Conservation (phyloP, 2,329 filamentous ascomycete genomes). For the Daldinia eschscholtzii region DNA sequence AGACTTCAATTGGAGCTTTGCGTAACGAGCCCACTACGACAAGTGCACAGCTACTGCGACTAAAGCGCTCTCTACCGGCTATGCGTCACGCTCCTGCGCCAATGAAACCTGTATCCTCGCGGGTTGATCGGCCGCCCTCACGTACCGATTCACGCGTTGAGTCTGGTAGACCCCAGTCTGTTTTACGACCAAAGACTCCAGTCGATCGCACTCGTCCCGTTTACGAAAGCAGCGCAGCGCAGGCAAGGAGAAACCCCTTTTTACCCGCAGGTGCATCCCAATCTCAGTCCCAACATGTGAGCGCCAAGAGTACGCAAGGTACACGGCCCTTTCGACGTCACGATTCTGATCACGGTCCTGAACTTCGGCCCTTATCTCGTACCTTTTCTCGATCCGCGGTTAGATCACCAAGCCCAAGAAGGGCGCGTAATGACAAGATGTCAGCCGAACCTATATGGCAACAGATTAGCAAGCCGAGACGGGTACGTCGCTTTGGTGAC, state of each 20-base stretch:
- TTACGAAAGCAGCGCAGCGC: constrained; percentile 65
- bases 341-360: constrained; percentile 79
- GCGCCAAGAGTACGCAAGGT: constrained; percentile 76
- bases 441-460: constrained; percentile 67
- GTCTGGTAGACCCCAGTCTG: constrained; percentile 62
- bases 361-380: constrained; percentile 69
- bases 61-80: constrained; percentile 74
- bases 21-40: constrained; percentile 74
- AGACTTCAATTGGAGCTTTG: constrained; percentile 66
- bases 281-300: constrained; percentile 82
- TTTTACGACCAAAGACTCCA: constrained; percentile 77
- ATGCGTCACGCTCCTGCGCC: constrained; percentile 67
- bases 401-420: constrained; percentile 68
- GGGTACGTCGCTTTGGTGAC: constrained; percentile 84
- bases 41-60: constrained; percentile 72
- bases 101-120: constrained; percentile 61
- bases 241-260: constrained; percentile 76
- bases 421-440: constrained; percentile 58
- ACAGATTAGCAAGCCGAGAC: constrained; percentile 78
- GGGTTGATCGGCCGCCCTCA: constrained; percentile 71
- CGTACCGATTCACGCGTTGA: constrained; percentile 68
- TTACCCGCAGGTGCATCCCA: constrained; percentile 80
- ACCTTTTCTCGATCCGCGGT: constrained; percentile 69
- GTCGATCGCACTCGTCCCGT: constrained; percentile 69
- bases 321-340: constrained; percentile 81